phyloP scores from a whole-genome alignment of 2,329 filamentous ascomycete species.

The Colletotrichum lentis region DNA sequence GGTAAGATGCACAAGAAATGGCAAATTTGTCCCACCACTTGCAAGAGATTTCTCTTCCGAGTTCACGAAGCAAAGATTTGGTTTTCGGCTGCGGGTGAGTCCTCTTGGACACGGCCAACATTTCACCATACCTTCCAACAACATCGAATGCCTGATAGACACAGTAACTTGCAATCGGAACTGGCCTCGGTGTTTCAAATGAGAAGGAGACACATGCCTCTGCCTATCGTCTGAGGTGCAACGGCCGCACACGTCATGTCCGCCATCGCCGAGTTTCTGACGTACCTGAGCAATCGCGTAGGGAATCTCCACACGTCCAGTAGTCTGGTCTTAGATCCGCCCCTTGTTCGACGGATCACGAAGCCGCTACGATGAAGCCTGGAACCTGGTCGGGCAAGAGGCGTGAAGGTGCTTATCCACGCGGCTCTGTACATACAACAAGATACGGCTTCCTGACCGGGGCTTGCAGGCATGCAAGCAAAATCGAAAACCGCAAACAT shows the following conservation, averaged over 20 bases:
- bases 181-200: background rate
- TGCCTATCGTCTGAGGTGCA: background rate
- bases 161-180: background rate
- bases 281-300: background rate
- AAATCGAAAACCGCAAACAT: background rate
- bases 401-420: no score
- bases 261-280: background rate
- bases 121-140: background rate
- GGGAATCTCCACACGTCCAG: no score
- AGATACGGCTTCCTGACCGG: no score
- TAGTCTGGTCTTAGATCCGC: no score
- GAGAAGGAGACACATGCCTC: background rate
- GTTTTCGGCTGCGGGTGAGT: background rate
- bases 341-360: no score
- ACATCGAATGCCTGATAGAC: background rate
- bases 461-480: background rate
- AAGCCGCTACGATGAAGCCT: background rate
- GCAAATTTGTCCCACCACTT: background rate
- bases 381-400: background rate
- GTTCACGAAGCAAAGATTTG: background rate
- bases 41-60: background rate
- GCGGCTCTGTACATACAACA: no score
- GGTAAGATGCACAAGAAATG: conserved; percentile 17
- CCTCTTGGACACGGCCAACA: background rate
- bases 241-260: background rate